phyloP scores from a whole-genome alignment of 441 rosid species.

The Erysimum pusillum region DNA sequence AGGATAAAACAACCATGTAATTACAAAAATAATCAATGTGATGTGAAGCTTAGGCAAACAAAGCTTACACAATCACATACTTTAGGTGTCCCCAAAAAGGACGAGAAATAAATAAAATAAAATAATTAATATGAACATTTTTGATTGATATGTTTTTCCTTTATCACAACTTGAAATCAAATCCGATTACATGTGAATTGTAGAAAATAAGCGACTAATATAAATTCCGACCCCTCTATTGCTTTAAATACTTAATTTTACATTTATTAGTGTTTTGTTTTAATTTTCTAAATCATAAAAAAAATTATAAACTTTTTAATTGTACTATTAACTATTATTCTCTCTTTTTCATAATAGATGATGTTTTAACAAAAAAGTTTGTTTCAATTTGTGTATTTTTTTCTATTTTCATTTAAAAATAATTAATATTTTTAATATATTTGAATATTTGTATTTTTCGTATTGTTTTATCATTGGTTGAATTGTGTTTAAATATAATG shows the following conservation, averaged over 20 bases:
- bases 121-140: background rate
- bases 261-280: background rate
- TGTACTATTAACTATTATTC: too few relatives aligned
- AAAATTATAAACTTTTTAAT: too few relatives aligned
- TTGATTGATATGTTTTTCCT: constrained; percentile 22
- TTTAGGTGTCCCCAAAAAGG: constrained; percentile 32
- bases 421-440: too few relatives aligned
- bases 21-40: constrained; percentile 34
- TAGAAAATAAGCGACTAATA: background rate
- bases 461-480: too few relatives aligned
- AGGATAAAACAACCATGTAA: constrained; percentile 27
- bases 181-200: background rate
- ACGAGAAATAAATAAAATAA: background rate
- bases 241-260: background rate
- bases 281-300: background rate
- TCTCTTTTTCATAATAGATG: too few relatives aligned
- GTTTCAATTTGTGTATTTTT: too few relatives aligned
- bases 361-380: too few relatives aligned
- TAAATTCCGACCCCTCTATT: background rate
- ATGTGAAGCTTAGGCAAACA: constrained; percentile 39
- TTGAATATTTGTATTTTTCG: too few relatives aligned
- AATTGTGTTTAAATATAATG: too few relatives aligned
- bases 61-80: constrained; percentile 30
- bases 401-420: too few relatives aligned
- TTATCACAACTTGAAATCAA: background rate